Evolutionary conservation across 352 stramenopile species (phyloP).

Genomic region (Pythium grandisporangium): DNA sequence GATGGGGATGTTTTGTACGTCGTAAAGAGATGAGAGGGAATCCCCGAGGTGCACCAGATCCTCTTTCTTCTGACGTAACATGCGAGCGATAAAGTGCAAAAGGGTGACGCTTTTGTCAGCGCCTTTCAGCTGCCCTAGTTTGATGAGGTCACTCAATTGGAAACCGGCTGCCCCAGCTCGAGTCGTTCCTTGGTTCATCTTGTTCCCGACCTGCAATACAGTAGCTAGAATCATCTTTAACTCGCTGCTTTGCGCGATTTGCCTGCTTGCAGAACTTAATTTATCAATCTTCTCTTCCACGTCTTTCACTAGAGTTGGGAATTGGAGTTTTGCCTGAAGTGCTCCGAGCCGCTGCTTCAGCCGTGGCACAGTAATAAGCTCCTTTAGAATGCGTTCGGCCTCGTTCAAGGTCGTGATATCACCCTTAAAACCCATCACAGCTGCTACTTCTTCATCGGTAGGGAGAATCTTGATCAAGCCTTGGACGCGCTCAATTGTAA

Average conservation of each 20-base stretch:
- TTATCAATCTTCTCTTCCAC: constrained; percentile 60
- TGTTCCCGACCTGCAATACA: constrained; percentile 77
- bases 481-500: constrained; percentile 77
- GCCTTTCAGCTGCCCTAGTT: constrained; percentile 63
- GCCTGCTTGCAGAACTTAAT: constrained; percentile 38
- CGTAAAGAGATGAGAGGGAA: constrained; percentile 53
- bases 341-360: constrained; percentile 53
- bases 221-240: constrained; percentile 61
- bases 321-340: constrained; percentile 56
- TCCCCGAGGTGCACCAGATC: constrained; percentile 53
- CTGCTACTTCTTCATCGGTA: constrained; percentile 77
- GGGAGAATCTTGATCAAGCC: constrained; percentile 84
- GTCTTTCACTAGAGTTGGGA: constrained; percentile 48
- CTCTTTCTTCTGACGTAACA: constrained; percentile 58
- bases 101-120: constrained; percentile 52
- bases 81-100: constrained; percentile 64
- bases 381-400: constrained; percentile 69
- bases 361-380: constrained; percentile 63
- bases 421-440: constrained; percentile 53
- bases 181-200: constrained; percentile 76
- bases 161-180: constrained; percentile 68
- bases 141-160: constrained; percentile 46
- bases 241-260: constrained; percentile 53
- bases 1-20: constrained; percentile 72
- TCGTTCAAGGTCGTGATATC: constrained; percentile 61